Base-by-base conservation (phyloP, 108 stramenopile species). In the Cylindrotheca fusiformis region DNA sequence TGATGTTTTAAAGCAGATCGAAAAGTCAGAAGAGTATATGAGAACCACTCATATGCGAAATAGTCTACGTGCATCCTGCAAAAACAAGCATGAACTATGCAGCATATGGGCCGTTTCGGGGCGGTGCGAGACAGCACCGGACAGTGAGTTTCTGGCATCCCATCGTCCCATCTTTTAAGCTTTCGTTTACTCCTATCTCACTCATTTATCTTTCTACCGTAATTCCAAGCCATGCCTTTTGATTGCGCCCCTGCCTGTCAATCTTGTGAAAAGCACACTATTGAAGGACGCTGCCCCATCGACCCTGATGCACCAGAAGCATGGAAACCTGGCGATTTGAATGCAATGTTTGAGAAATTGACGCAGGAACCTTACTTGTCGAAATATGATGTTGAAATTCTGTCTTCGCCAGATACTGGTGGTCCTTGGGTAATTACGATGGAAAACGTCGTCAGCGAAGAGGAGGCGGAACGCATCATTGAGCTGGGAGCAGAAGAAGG, bases 171-270 rank as follows among this genome's bases (percentile, higher is more conserved):
- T 46, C 17, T 18, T 46, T 18, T 46, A 18, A 18, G 45, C n/a
- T 18, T 46, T 18, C 45, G 45, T 18, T 20, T 52, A 12, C 12
- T 52, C 18, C 21, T 48, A 61, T 46, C 44, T 27, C 49, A 18
- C n/a, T 28, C 4, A 67, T 69, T n/a, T 68, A 73, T 60, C 76
- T 75, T 51, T 52, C 60, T 1, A 27, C 47, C n/a, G 25, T 68
- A 75, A 49, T 63, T 64, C 25, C 54, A 19, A 21, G 78, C 63
- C 49, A 81, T 85, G 84, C 67, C 57, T 32, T 50, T 26, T 21
- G 21, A 85, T 24, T 91, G 90, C 62, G 90, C 85, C 20, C 90
- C 90, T 1, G 84, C 81, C 1, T 91, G 90, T 55, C 58, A 71
- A 48, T 72, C 83, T 4, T 91, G 90, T 58, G 79, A 88, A n/a